phyloP scores from a whole-genome alignment of 495 filamentous ascomycete species.

The Penicillium bovifimosum region DNA sequence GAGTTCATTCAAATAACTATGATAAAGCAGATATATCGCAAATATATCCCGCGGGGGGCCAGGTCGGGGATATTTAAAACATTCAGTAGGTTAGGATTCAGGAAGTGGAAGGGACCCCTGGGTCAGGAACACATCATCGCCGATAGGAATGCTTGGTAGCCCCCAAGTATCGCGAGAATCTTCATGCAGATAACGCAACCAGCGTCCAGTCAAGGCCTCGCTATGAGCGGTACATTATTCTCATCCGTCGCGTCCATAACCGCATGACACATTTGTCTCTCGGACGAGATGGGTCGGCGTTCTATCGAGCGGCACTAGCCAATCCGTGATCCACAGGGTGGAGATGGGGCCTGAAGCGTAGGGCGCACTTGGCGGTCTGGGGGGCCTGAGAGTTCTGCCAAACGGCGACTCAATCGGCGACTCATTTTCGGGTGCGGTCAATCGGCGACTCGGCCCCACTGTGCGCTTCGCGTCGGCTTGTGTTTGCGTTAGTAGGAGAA shows the following conservation, averaged over 20 bases:
- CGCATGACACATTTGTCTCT: slow-evolving; percentile 2
- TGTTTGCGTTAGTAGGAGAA: slow-evolving; percentile 11
- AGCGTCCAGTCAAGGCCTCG: slow-evolving; percentile 20
- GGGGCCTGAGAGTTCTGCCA: neutral
- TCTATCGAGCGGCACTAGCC: neutral
- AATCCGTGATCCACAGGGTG: neutral
- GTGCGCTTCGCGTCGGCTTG: slow-evolving; percentile 18
- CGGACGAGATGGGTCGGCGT: slow-evolving; percentile 12
- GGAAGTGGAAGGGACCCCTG: neutral
- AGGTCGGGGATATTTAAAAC: slow-evolving; percentile 1
- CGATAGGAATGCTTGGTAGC: slow-evolving; percentile 14
- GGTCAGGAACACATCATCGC: slow-evolving; percentile 9
- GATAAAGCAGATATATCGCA: slow-evolving; percentile 2
- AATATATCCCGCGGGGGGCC: neutral
- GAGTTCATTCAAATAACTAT: slow-evolving; percentile 25
- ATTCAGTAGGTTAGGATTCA: too few relatives aligned
- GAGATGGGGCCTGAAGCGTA: neutral
- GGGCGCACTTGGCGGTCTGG: neutral
- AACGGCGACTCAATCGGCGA: slow-evolving; percentile 1
- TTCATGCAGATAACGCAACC: slow-evolving; percentile 29
- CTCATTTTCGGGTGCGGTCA: neutral
- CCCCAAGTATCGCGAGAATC: slow-evolving; percentile 10
- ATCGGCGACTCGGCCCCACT: slow-evolving; percentile 14
- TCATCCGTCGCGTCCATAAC: neutral
- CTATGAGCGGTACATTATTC: slow-evolving; percentile 3